Conservation (phyloP, 2,329 filamentous ascomycete genomes). For the Diaporthe sp. region DNA sequence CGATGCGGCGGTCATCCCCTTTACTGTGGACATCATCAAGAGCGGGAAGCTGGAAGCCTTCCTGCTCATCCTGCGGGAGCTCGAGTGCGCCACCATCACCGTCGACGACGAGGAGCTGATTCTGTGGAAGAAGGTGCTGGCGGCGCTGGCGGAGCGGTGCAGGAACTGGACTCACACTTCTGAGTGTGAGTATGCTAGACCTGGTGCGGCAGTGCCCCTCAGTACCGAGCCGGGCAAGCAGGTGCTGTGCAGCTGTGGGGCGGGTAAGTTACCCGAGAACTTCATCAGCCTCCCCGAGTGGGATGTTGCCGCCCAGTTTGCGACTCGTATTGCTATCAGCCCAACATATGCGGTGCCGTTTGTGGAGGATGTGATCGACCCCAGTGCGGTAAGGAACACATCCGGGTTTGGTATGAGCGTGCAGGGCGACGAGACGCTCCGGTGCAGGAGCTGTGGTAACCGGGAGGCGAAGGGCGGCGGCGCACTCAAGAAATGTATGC, state of each 20-base stretch:
- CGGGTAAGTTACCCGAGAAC: constrained; percentile 56
- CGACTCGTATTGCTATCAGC: constrained; percentile 71
- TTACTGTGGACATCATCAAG: constrained; percentile 55
- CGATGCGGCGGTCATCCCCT: constrained; percentile 62
- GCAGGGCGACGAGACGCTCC: not conserved
- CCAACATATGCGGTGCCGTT: constrained; percentile 62
- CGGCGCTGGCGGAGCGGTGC: constrained; percentile 62
- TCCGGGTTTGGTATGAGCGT: not conserved
- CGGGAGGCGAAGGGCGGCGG: constrained; percentile 48
- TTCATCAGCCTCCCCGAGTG: constrained; percentile 60
- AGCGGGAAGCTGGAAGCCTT: constrained; percentile 53
- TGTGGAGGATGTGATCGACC: constrained; percentile 53
- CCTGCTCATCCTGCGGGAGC: constrained; percentile 53
- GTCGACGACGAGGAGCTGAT: constrained; percentile 71
- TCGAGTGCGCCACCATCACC: constrained; percentile 54
- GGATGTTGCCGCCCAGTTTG: constrained; percentile 56
- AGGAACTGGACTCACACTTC: constrained; percentile 61
- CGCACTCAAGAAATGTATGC: constrained; percentile 58
- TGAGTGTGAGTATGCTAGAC: constrained; percentile 59
- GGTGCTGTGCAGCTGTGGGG: constrained; percentile 62
- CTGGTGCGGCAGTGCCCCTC: constrained; percentile 55
- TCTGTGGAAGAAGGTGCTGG: constrained; percentile 62
- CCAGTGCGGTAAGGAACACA: not conserved
- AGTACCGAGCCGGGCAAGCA: constrained; percentile 52
- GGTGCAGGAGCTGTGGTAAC: constrained; percentile 56